Base-by-base conservation (phyloP, 2,329 filamentous ascomycete species). In the Plenodomus biglobosus region DNA sequence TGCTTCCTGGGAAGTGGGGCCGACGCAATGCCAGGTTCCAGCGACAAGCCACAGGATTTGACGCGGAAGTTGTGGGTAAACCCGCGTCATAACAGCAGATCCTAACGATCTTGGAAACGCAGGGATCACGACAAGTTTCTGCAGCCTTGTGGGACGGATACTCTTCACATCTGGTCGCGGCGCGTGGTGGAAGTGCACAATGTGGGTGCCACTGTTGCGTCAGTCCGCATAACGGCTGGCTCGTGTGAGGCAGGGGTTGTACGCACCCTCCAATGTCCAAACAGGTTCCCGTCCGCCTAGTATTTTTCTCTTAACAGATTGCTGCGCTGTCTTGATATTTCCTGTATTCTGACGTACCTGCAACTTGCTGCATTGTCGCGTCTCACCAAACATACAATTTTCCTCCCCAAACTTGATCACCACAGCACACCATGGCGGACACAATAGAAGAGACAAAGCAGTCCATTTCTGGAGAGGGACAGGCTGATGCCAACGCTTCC, bases 361-460 rank as follows among this genome's bases (percentile, higher is more conserved):
- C 47, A 55, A 50, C 46, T 42, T 50, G 52, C 42, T 44, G 48
- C 50, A 35, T 42, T 42, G 54, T 52, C 42, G 48, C 47, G 49
- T 48, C 43, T 40, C 36, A 44, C n/a, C 48, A 41, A 10, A 37
- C 42, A n/a, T 44, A 49, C 45, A 45, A 50, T 21, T 40, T 48
- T 39, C 46, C 37, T 30, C 34, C 34, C 41, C 38, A 13, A 45
- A 43, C 22, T 43, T 48, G 37, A 61, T 21, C 18, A 46, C 15
- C 53, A 43, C 49, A 56, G 20, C 51, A 56, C 58, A 69, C 47
- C 51, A 72, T 72, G 69, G 67, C 69, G 56, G 69, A 72, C 52
- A 72, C 68, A 19, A 62, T 65, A 50, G 69, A 71, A 48, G 69
- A 72, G 54, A 68, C 55, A 51, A 71, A 70, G 65, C 58, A 66